These are phyloP conservation scores for Nissolia schottii DNA, from an alignment of 306 rosid genomes.

Conservation along the genomic window DNA sequence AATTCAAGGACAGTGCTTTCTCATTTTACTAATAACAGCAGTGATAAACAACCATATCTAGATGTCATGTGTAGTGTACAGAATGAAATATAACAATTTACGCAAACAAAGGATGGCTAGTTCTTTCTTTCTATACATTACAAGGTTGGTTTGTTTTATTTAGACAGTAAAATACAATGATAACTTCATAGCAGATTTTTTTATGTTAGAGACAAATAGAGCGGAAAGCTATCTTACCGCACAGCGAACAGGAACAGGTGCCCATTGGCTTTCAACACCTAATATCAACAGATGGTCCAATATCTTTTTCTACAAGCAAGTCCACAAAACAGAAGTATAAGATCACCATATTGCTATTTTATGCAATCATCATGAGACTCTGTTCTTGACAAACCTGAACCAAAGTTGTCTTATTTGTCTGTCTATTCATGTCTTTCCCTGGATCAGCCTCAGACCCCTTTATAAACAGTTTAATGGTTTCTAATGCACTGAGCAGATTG, in stretches of 20 bases:
- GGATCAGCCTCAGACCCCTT: slow-evolving; percentile 66
- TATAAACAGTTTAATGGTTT: slow-evolving; percentile 69
- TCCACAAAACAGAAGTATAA: slow-evolving; percentile 28
- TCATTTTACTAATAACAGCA: neutral
- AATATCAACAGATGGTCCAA: slow-evolving; percentile 80
- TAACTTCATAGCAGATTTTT: neutral
- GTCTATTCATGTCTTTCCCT: slow-evolving; percentile 70
- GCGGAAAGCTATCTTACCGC: slow-evolving; percentile 44
- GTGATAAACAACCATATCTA: neutral
- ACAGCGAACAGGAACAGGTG: slow-evolving; percentile 79
- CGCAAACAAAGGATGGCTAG: neutral
- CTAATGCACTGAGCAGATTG: slow-evolving; percentile 81
- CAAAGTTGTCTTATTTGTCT: slow-evolving; percentile 66
- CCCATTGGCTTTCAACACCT: slow-evolving; percentile 96
- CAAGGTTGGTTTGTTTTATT: neutral
- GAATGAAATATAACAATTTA: neutral
- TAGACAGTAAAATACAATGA: neutral
- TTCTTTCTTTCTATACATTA: neutral
- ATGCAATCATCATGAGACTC: slow-evolving; percentile 11
- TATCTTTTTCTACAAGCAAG: slow-evolving; percentile 57
- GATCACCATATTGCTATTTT: slow-evolving; percentile 23
- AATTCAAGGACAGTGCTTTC: neutral
- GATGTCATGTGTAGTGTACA: neutral
- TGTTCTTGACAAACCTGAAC: slow-evolving; percentile 64
- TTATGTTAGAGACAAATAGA: neutral